phyloP scores from a whole-genome alignment of 2,329 filamentous ascomycete species.

The Nothophoma quercina region DNA sequence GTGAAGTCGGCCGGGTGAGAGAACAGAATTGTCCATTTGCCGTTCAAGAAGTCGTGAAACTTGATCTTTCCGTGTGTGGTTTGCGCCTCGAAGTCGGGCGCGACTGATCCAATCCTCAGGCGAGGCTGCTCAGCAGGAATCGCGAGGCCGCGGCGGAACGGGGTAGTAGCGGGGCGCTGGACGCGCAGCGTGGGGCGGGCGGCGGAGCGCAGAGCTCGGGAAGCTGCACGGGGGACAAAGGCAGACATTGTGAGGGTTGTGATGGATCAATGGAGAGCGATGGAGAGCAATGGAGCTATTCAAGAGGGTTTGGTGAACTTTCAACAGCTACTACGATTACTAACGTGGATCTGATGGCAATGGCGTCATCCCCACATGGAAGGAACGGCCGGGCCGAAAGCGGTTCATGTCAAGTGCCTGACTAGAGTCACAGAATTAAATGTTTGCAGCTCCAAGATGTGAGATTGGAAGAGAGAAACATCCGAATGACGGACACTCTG shows the following conservation, averaged over 20 bases:
- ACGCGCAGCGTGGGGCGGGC: constrained; percentile 34
- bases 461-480: not conserved
- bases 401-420: not conserved
- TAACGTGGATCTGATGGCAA: constrained; percentile 7
- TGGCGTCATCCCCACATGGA: constrained; percentile 14
- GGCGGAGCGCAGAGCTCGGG: constrained; percentile 41
- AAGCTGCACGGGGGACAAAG: constrained; percentile 45
- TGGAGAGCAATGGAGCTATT: not conserved
- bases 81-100: constrained; percentile 84
- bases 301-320: not conserved
- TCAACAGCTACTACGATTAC: constrained; percentile 3
- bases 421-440: not conserved
- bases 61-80: constrained; percentile 80
- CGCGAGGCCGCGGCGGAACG: constrained; percentile 49
- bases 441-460: not conserved
- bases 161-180: constrained; percentile 37
- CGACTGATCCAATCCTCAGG: constrained; percentile 53
- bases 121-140: constrained; percentile 51
- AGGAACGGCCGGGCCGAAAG: constrained; percentile 3
- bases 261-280: constrained; percentile 2
- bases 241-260: constrained; percentile 41
- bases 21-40: constrained; percentile 84
- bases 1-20: constrained; percentile 89
- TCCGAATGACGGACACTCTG: not conserved
- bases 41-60: constrained; percentile 69